These are phyloP conservation scores for Backusella tarrabulga DNA, from an alignment of 192 early-diverging fungal genomes.

Conservation along the genomic window DNA sequence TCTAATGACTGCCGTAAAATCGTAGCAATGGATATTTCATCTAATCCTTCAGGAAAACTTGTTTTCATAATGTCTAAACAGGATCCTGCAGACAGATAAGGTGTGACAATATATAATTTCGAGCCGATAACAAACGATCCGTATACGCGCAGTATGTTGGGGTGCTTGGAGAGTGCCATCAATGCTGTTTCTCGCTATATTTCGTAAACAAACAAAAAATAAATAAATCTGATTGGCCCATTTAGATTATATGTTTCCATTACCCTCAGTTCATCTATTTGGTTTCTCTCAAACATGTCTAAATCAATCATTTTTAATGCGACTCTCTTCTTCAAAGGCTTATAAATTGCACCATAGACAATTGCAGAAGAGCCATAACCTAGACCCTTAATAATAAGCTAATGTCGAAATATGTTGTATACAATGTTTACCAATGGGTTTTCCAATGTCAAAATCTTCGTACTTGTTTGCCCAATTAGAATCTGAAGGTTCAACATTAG, in stretches of 20 bases:
- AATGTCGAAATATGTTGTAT: neutral
- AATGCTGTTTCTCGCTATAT: slow-evolving; percentile 76
- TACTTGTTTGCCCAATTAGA: slow-evolving; percentile 27
- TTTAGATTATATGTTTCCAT: neutral
- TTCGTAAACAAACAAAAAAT: neutral
- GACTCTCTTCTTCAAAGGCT: slow-evolving; percentile 64
- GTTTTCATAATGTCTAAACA: slow-evolving; percentile 89
- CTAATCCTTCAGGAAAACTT: slow-evolving; percentile 73
- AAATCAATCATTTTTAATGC: slow-evolving; percentile 88
- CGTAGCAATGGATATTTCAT: slow-evolving; percentile 74
- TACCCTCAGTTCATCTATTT: slow-evolving; percentile 88
- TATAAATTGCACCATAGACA: slow-evolving; percentile 77
- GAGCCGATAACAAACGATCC: slow-evolving; percentile 80
- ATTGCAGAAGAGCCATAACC: slow-evolving; percentile 86
- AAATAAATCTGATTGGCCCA: neutral
- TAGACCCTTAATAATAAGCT: slow-evolving; percentile 18
- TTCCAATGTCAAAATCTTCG: slow-evolving; percentile 36
- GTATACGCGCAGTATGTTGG: slow-evolving; percentile 80
- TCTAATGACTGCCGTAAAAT: slow-evolving; percentile 75
- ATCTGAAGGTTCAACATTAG: slow-evolving; percentile 14
- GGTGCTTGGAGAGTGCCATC: slow-evolving; percentile 84
- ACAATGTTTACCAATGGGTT: slow-evolving; percentile 27
- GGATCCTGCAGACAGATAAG: slow-evolving; percentile 75
- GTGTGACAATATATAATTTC: slow-evolving; percentile 84
- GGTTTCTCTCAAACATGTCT: slow-evolving; percentile 88